These are phyloP conservation scores for Oenanthe sinensis DNA, from an alignment of 129 eudicot species.

Conservation along the genomic window DNA sequence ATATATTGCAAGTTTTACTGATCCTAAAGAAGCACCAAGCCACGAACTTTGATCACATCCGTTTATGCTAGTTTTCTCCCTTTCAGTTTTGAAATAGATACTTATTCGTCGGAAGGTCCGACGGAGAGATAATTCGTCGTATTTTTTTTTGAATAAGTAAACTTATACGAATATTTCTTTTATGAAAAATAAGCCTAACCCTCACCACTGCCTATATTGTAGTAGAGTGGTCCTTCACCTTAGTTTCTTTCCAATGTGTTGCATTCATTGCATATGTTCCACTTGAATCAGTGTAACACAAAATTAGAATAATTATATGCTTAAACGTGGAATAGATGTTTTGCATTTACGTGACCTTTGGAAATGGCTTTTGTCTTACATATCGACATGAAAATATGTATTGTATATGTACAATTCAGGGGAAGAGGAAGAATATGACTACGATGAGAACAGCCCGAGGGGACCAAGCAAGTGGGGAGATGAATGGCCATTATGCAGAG, in stretches of 20 bases:
- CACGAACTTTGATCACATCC: no score
- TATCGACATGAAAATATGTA: neutral
- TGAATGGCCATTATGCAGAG: conserved; percentile 54
- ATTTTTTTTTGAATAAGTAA: no score
- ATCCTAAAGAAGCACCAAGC: no score
- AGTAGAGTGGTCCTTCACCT: no score
- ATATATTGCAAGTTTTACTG: no score
- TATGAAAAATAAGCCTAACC: no score
- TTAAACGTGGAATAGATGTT: neutral
- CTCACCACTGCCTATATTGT: no score
- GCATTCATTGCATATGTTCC: neutral
- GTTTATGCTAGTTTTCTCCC: no score
- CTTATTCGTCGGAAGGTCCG: no score
- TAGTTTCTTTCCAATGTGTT: no score
- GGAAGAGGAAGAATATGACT: conserved; percentile 53
- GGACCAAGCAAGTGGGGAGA: conserved; percentile 57
- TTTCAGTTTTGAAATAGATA: no score
- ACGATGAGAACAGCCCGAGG: conserved; percentile 18
- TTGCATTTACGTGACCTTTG: neutral
- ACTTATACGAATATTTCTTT: no score
- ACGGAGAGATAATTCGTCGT: neutral
- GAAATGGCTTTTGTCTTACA: neutral
- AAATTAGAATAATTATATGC: neutral
- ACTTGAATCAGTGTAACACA: neutral
- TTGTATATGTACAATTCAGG: conserved; percentile 16